These are phyloP conservation scores for Pichia norvegensis DNA, from an alignment of 1,139 yeast genomes.

Conservation along the genomic window DNA sequence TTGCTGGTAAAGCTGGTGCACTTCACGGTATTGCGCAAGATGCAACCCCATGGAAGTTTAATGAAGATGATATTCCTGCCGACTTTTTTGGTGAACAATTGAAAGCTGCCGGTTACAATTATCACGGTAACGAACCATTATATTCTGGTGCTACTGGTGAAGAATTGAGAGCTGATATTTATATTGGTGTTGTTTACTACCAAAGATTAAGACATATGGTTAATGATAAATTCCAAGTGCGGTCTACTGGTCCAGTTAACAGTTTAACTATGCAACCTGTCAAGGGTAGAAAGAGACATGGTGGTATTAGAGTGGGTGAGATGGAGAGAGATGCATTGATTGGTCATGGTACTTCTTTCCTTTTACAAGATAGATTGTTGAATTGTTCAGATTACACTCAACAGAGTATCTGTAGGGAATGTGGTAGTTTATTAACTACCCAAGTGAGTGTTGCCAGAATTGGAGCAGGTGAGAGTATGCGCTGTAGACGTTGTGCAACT, in stretches of 20 bases:
- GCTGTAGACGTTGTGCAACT: slow-evolving; percentile 89
- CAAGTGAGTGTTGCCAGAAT: slow-evolving; percentile 88
- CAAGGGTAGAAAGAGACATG: slow-evolving; percentile 97
- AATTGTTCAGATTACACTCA: slow-evolving; percentile 96
- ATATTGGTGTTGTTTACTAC: slow-evolving; percentile 93
- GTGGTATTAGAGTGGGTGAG: slow-evolving; percentile 99
- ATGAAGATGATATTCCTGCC: slow-evolving; percentile 91
- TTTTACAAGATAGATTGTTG: slow-evolving; percentile 88
- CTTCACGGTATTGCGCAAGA: slow-evolving; percentile 97
- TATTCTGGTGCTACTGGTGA: slow-evolving; percentile 98
- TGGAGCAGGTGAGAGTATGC: slow-evolving; percentile 67
- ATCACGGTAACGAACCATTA: slow-evolving; percentile 98
- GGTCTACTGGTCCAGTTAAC: slow-evolving; percentile 98
- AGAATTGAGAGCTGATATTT: slow-evolving; percentile 90
- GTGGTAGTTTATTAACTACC: slow-evolving; percentile 88
- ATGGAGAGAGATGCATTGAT: slow-evolving; percentile 99
- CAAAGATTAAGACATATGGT: slow-evolving; percentile 99
- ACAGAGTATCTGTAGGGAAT: slow-evolving; percentile 78
- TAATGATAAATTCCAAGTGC: slow-evolving; percentile 97
- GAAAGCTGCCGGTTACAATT: slow-evolving; percentile 81
- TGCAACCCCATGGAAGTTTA: slow-evolving; percentile 93
- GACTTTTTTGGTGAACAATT: slow-evolving; percentile 95
- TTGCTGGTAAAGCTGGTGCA: slow-evolving; percentile 98
- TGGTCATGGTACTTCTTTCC: slow-evolving; percentile 97
- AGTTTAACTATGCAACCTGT: slow-evolving; percentile 98